Percentiles rank a stretch among this genome's conserved stretches.
Evolutionary conservation across 2,329 filamentous ascomycete species (phyloP).

Genomic region (Alternaria ventricosa): DNA sequence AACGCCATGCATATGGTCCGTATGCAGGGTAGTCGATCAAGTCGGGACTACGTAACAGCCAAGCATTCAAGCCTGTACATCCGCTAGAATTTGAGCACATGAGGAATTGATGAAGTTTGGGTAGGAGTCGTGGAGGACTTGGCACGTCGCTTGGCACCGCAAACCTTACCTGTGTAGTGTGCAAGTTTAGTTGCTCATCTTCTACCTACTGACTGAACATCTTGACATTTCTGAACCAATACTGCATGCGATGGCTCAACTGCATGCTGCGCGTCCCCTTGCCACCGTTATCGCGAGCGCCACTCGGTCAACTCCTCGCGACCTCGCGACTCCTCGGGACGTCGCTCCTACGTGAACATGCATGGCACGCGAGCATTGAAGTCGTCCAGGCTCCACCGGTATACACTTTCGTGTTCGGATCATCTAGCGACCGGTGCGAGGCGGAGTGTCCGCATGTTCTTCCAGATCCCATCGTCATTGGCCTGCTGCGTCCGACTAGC

Average conservation of each 20-base stretch:
- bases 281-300: neutral
- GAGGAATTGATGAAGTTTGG: conserved; percentile 8
- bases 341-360: conserved; percentile 1
- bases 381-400: neutral
- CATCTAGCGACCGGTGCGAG: conserved; percentile 8
- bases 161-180: neutral
- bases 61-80: conserved; percentile 9
- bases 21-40: conserved; percentile 20
- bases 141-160: conserved; percentile 1
- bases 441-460: conserved; percentile 5
- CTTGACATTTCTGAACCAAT: neutral
- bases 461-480: conserved; percentile 23
- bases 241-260: neutral
- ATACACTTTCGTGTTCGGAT: neutral
- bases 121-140: conserved; percentile 13
- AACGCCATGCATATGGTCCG: neutral
- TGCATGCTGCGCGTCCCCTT: neutral
- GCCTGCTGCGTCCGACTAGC: conserved; percentile 26
- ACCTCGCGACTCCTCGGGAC: conserved; percentile 2
- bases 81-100: conserved; percentile 8
- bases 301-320: neutral
- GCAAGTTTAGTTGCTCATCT: neutral
- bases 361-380: conserved; percentile 3
- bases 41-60: conserved; percentile 1
- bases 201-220: neutral